Conservation (phyloP, 176 grass and related monocot genomes). For the Elaeis guineensis region DNA sequence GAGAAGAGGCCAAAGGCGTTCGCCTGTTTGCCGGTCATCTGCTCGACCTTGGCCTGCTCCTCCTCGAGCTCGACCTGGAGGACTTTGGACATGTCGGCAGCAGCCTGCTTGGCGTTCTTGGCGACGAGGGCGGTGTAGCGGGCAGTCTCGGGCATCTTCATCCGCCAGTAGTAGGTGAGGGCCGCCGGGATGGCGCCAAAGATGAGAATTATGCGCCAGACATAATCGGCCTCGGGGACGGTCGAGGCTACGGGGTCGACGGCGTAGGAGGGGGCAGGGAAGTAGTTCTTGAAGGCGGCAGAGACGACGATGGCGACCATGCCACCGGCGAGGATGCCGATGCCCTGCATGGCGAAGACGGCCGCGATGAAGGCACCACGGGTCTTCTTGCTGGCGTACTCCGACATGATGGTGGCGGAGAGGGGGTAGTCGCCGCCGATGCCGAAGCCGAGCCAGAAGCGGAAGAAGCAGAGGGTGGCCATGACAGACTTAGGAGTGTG, state of each 20-base stretch:
- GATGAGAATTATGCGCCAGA: slow-evolving; percentile 67
- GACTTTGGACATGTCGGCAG: slow-evolving; percentile 66
- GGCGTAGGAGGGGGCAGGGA: slow-evolving; percentile 33
- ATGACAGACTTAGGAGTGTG: slow-evolving; percentile 19
- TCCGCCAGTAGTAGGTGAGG: slow-evolving; percentile 66
- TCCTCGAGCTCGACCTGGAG: slow-evolving; percentile 46
- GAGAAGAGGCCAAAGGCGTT: slow-evolving; percentile 59
- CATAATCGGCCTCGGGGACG: slow-evolving; percentile 39
- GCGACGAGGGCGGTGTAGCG: slow-evolving; percentile 66
- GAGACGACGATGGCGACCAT: slow-evolving; percentile 52
- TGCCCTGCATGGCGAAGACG: slow-evolving; percentile 75
- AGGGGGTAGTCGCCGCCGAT: slow-evolving; percentile 6
- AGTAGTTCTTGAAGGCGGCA: slow-evolving; percentile 25
- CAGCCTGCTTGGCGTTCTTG: slow-evolving; percentile 54
- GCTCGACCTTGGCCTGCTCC: slow-evolving; percentile 18
- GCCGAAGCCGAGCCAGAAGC: slow-evolving; percentile 7
- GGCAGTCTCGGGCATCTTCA: slow-evolving; percentile 82
- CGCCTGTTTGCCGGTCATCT: not conserved
- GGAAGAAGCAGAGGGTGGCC: slow-evolving; percentile 10
- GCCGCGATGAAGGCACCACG: slow-evolving; percentile 63
- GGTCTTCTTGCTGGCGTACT: slow-evolving; percentile 52
- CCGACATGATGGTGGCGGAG: slow-evolving; percentile 9
- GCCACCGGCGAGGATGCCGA: slow-evolving; percentile 59
- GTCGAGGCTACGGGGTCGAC: slow-evolving; percentile 34
- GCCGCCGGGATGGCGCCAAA: slow-evolving; percentile 49